Percentiles rank a stretch among this genome's conserved stretches.
phyloP scores from a whole-genome alignment of 805 yeast species.

The Maudiozyma turicensis region DNA sequence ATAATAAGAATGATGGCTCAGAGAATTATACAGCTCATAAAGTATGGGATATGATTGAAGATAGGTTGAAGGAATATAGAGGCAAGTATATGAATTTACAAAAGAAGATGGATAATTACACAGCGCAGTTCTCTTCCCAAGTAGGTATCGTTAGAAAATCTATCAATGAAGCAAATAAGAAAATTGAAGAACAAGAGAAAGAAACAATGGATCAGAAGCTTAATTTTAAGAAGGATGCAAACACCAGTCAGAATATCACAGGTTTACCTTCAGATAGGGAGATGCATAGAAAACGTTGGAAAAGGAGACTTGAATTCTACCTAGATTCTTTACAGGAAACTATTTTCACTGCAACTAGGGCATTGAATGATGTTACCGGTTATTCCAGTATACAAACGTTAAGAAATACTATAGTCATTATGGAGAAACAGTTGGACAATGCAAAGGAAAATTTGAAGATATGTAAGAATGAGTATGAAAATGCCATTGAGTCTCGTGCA shows the following conservation, averaged over 20 bases:
- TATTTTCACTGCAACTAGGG: conserved; percentile 48
- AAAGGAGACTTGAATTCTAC: conserved; percentile 38
- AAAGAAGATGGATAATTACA: conserved; percentile 6
- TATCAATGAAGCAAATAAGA: conserved; percentile 30
- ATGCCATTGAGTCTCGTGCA: conserved; percentile 55
- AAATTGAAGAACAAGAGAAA: conserved; percentile 30
- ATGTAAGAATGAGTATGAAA: conserved; percentile 43
- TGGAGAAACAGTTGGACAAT: conserved; percentile 43
- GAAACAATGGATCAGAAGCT: conserved; percentile 26
- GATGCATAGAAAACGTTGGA: conserved; percentile 31
- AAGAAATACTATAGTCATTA: conserved; percentile 46
- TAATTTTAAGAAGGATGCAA: conserved; percentile 32
- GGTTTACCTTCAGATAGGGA: conserved; percentile 41
- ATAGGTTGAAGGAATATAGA: background rate
- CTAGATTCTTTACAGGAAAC: conserved; percentile 49
- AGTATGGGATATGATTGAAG: conserved; percentile 26
- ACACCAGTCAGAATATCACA: conserved; percentile 22
- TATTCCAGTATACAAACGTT: conserved; percentile 70
- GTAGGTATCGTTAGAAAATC: conserved; percentile 27
- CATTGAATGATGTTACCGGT: conserved; percentile 87
- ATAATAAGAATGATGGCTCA: no score
- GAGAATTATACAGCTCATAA: background rate
- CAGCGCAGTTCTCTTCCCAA: conserved; percentile 13
- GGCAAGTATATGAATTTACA: background rate
- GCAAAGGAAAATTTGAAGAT: conserved; percentile 40